Evolutionary conservation across 176 grass and related monocot species (phyloP).

Genomic region (Phragmites australis): DNA sequence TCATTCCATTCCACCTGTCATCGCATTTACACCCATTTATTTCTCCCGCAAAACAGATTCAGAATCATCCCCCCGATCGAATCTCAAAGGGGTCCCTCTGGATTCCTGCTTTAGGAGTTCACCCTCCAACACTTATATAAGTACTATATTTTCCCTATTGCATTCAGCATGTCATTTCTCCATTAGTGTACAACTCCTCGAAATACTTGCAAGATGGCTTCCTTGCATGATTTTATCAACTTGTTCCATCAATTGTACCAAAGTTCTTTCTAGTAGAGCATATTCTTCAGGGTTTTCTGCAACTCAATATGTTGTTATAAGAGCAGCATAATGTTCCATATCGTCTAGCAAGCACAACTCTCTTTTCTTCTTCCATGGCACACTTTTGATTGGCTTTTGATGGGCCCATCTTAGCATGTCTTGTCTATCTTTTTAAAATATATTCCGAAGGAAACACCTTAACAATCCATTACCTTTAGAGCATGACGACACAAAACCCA

Average conservation of each 20-base stretch:
- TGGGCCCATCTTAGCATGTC: not conserved
- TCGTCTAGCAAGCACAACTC: not conserved
- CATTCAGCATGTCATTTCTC: not conserved
- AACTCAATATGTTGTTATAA: not conserved
- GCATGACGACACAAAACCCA: conserved; percentile 57
- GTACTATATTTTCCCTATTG: not conserved
- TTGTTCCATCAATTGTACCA: not conserved
- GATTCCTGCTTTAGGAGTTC: too few relatives aligned
- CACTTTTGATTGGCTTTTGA: conserved; percentile 48
- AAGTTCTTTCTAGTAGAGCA: not conserved
- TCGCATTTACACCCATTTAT: too few relatives aligned
- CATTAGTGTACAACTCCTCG: not conserved
- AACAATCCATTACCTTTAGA: conserved; percentile 56
- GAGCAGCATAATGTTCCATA: not conserved
- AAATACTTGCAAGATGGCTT: not conserved
- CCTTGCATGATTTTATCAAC: not conserved
- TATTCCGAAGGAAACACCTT: conserved; percentile 34
- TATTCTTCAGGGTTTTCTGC: not conserved
- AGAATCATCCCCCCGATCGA: too few relatives aligned
- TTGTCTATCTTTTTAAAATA: not conserved
- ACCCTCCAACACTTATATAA: too few relatives aligned
- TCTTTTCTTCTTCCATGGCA: conserved; percentile 1
- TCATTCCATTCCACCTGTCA: too few relatives aligned
- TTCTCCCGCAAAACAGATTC: too few relatives aligned
- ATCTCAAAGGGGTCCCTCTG: too few relatives aligned